Percentiles rank a stretch among this genome's conserved stretches.
Conservation (phyloP, 805 yeast genomes). For the Ogataea sp. region DNA sequence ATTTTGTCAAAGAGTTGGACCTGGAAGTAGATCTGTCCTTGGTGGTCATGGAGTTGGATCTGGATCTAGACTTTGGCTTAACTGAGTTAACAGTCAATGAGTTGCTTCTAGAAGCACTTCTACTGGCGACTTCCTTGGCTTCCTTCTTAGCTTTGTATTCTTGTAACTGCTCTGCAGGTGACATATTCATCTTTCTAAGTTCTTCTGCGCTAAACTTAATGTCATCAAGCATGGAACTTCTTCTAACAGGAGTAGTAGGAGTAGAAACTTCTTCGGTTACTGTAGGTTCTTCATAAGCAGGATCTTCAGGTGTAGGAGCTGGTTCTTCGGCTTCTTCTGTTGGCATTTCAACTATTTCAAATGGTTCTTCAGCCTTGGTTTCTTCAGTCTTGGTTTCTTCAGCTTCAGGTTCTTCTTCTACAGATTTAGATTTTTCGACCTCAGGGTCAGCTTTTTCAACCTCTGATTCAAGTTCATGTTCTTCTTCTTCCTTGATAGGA, state of each 20-base stretch:
- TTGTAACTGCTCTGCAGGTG: conserved; percentile 18
- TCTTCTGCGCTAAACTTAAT: conserved; percentile 20
- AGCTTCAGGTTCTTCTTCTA: neutral
- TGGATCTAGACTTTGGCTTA: conserved; percentile 2
- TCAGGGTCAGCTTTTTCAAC: conserved; percentile 4
- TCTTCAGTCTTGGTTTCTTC: neutral
- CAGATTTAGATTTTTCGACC: conserved; percentile 4
- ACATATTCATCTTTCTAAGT: conserved; percentile 20
- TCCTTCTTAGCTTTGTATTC: conserved; percentile 19
- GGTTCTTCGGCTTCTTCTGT: too few species aligned
- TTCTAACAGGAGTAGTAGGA: conserved; percentile 7
- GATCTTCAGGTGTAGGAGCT: too few species aligned
- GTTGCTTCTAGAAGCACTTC: conserved; percentile 31
- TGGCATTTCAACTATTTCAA: too few species aligned
- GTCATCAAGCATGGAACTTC: conserved; percentile 25
- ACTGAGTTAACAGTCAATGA: conserved; percentile 26
- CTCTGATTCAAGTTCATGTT: conserved; percentile 1
- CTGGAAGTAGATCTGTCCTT: conserved; percentile 25
- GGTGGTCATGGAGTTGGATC: conserved; percentile 3
- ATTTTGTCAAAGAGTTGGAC: conserved; percentile 32
- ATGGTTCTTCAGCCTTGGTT: too few species aligned
- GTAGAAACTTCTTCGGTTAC: neutral
- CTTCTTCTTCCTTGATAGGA: conserved; percentile 24
- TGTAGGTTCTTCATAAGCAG: too few species aligned
- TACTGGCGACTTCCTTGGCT: too few species aligned